Base-by-base conservation (phyloP, 345 rosid species). In the Citrus australasica region DNA sequence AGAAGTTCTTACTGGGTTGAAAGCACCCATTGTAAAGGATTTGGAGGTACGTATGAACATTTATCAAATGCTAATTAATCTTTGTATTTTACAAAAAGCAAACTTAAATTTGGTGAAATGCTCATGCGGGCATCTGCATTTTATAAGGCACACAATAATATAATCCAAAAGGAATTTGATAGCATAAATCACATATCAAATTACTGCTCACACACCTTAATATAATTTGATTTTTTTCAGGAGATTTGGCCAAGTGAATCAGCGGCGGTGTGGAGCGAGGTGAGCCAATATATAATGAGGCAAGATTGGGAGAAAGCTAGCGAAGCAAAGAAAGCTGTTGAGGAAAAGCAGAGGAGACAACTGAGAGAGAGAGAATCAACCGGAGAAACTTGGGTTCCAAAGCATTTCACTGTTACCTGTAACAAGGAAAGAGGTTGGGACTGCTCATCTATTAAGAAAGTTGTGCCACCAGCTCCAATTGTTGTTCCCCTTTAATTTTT, bases 231-330 rank as follows among this genome's bases (percentile, higher is more conserved):
- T 28, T 28, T 64, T 65, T 4, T 46, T 16, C 71, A 95, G 99
- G 92, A 82, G 35, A 82, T 95, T 71, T 73, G 67, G 80, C 51
- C 71, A 73, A 90, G 80, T 25, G 98, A 95, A 85, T 92, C 99
- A 0, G 88, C 87, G 1, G 74, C 69, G n/a, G 94, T 95, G 22
- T 93, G 99, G 99, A 79, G 91, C 22, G 86, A 80, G 75, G 88
- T 89, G 59, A 92, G 89, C 87, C 82, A 76, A 81, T 90, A 80
- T 37, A 90, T 95, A 11, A 61, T 92, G 69, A 86, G 27, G 37
- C 76, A 84, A 30, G 91, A 93, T 2, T 95, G 98, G 98, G 90
- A 84, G 76, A 90, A 86, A 84, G 97, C 97, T 32, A 85, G 80
- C 46, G 89, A 89, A 81, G 91, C 88, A 2, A 95, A 95, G 93